Percentiles rank a stretch among this genome's conserved stretches.
Evolutionary conservation across 805 yeast genomes (phyloP).

Genomic region (Clavispora carvajalis): DNA sequence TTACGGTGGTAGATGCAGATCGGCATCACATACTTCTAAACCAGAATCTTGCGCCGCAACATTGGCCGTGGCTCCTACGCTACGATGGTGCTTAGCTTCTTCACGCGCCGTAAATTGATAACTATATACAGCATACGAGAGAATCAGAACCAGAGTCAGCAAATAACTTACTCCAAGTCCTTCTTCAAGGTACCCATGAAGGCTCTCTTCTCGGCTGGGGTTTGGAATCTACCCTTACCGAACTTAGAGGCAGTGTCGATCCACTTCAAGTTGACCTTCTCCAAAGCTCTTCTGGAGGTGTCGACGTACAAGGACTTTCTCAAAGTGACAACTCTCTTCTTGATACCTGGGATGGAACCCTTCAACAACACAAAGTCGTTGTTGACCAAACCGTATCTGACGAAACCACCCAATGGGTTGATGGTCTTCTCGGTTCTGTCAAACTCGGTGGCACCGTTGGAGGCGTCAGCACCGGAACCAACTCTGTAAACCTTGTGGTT

Average conservation of each 20-base stretch:
- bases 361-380: conserved; percentile 96
- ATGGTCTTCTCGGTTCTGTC: conserved; percentile 99
- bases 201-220: conserved; percentile 99
- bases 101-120: conserved; percentile 5
- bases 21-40: no score
- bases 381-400: conserved; percentile 96
- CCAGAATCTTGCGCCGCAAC: no score
- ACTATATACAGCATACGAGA: conserved; percentile 4
- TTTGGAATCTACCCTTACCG: conserved; percentile 99
- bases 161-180: conserved; percentile 54
- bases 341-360: conserved; percentile 99
- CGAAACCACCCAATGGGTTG: conserved; percentile 99
- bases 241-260: conserved; percentile 99
- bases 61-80: no score
- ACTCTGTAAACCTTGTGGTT: conserved; percentile 99
- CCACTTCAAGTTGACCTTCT: conserved; percentile 97
- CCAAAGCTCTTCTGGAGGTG: conserved; percentile 96
- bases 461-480: conserved; percentile 93
- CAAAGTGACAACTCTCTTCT: conserved; percentile 98
- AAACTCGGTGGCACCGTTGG: conserved; percentile 92
- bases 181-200: conserved; percentile 99
- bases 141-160: not conserved
- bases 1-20: no score
- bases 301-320: conserved; percentile 98
- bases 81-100: no score